phyloP scores from a whole-genome alignment of 2,329 filamentous ascomycete genomes.

The Cadophora sp. region DNA sequence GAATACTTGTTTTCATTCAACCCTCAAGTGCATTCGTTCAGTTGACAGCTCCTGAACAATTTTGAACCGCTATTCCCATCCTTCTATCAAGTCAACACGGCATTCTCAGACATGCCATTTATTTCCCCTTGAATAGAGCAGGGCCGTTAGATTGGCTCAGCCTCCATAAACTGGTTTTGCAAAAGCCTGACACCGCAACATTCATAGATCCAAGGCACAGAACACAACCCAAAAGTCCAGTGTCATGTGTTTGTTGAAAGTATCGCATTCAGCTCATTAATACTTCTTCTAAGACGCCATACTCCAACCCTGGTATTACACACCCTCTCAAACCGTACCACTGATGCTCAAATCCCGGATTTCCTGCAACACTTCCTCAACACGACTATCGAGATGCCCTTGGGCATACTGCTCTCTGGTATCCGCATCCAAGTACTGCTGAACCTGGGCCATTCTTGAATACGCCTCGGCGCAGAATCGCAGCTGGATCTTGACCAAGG shows the following conservation, averaged over 20 bases:
- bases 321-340: slow-evolving; percentile 61
- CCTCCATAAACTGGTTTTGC: no score
- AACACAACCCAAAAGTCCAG: no score
- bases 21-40: no score
- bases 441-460: slow-evolving; percentile 96
- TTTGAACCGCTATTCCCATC: no score
- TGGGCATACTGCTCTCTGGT: slow-evolving; percentile 96
- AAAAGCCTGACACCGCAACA: neutral
- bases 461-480: slow-evolving; percentile 98
- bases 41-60: no score
- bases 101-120: no score
- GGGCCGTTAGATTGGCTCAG: no score
- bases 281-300: slow-evolving; percentile 32
- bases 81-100: no score
- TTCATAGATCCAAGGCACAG: no score
- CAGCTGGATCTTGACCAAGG: slow-evolving; percentile 97
- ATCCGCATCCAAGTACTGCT: slow-evolving; percentile 96
- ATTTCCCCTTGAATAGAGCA: no score
- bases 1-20: no score
- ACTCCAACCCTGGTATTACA: slow-evolving; percentile 32
- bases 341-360: slow-evolving; percentile 96
- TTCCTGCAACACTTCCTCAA: slow-evolving; percentile 96
- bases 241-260: neutral
- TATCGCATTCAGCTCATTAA: slow-evolving; percentile 13
- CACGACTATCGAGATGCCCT: slow-evolving; percentile 87